Evolutionary conservation across 352 stramenopile genomes (phyloP), one percentile per base, ranked within the genome.

Genomic region (Globisporangium mamillatum): DNA sequence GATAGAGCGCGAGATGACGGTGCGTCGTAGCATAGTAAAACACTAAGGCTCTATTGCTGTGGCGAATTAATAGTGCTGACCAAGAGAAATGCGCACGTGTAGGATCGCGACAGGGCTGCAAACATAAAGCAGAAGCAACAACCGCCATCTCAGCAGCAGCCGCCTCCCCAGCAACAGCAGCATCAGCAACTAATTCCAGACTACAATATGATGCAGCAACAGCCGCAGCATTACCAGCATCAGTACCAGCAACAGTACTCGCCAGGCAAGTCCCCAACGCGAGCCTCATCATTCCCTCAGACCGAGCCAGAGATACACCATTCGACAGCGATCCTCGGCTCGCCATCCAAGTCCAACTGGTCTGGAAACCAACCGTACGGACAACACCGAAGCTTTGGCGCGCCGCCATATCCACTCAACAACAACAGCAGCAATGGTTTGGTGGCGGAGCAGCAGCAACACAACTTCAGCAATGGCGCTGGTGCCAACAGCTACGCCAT

Each of bases 1-100:
- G n/a, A 44, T 72, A 9, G 81, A 91, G 63, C 60, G 83, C 24
- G 76, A 86, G 36, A 64, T 76, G 41, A 57, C 80, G 67, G 80
- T 84, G 32, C 32, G 32, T n/a, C 1, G 18, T 22, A 50, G 24
- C 54, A 8, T 50, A 14, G 27, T 22, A 54, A 29, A 20, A 6
- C 4, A n/a, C 10, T 20, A 8, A 7, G 41, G 16, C 41, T n/a
- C 16, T 61, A 36, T 12, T 25, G 9, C 16, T 52, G 20, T 63
- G 34, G 18, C 24, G 64, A 41, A 50, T 75, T 63, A 57, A 74
- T 44, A 67, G 29, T 27, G 12, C 54, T 60, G 14, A 60, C 54
- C n/a, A 16, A 7, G 1, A 16, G 14, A 8, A 8, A 38, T 20
- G 71, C 72, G 53, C 54, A 36, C 6, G 22, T 10, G 22, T 41